Evolutionary conservation across 1,139 yeast genomes (phyloP).

Genomic region (Yamadazyma trypodendri): DNA sequence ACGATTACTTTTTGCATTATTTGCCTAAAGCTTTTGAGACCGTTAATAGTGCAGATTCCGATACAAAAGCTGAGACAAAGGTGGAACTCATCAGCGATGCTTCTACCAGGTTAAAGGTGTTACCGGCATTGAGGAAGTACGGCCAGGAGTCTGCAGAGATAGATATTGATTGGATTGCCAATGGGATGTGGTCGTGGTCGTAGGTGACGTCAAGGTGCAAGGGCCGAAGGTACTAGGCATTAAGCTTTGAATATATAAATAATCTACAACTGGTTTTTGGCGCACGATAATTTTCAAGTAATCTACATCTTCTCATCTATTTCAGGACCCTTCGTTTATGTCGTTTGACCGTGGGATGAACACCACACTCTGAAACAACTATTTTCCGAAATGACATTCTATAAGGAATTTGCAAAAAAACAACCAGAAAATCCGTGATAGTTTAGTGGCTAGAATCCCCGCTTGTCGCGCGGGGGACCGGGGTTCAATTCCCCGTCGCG

Average conservation of each 20-base stretch:
- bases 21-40: constrained; percentile 24
- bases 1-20: constrained; percentile 39
- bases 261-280: no score
- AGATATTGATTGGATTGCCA: constrained; percentile 39
- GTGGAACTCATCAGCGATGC: constrained; percentile 28
- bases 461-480: constrained; percentile 51
- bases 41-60: constrained; percentile 13
- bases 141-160: constrained; percentile 28
- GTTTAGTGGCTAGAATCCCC: constrained; percentile 50
- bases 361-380: no score
- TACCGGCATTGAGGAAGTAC: constrained; percentile 38
- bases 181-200: constrained; percentile 33
- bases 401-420: not conserved
- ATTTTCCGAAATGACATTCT: no score
- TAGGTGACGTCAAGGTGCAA: no score
- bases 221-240: no score
- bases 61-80: constrained; percentile 12
- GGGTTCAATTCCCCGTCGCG: constrained; percentile 53
- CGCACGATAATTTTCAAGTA: no score
- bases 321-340: no score
- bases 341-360: not conserved
- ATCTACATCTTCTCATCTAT: no score
- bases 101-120: constrained; percentile 18
- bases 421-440: constrained; percentile 33
- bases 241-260: no score